Evolutionary conservation across 2,329 filamentous ascomycete genomes (phyloP).

Genomic region (Talaromyces sp.): DNA sequence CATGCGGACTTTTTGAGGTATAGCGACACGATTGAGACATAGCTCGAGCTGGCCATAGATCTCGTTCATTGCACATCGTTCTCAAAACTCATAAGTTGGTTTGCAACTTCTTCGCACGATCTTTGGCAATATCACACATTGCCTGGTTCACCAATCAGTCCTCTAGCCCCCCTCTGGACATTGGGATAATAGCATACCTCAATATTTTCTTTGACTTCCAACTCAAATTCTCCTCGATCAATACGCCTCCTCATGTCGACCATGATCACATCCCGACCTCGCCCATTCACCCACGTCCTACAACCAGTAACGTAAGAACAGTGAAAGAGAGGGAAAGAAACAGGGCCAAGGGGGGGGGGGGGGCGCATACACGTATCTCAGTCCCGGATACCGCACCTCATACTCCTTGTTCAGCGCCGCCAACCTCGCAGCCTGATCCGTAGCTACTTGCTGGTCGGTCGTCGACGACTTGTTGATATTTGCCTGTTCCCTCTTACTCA

Average conservation of each 20-base stretch:
- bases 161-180: background rate
- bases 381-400: constrained; percentile 72
- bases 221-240: constrained; percentile 58
- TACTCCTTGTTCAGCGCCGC: constrained; percentile 69
- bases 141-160: constrained; percentile 52
- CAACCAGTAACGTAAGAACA: no score
- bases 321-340: no score
- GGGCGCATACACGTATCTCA: constrained; percentile 64
- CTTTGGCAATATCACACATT: constrained; percentile 86
- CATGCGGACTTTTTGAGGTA: background rate
- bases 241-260: constrained; percentile 75
- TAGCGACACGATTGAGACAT: background rate
- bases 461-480: constrained; percentile 55
- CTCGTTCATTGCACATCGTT: no score
- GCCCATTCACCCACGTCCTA: constrained; percentile 81
- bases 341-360: background rate
- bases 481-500: constrained; percentile 78
- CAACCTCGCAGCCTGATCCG: constrained; percentile 56
- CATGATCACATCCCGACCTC: constrained; percentile 70
- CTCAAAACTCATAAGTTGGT: background rate
- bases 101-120: constrained; percentile 65
- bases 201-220: constrained; percentile 70
- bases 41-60: background rate
- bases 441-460: constrained; percentile 31
- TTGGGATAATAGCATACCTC: constrained; percentile 53